A percentile compares a stretch with the other conserved stretches of the same genome.
These are phyloP conservation scores for Phialemoniopsis sp. DNA, from an alignment of 2,329 filamentous ascomycete species.

Conservation along the genomic window DNA sequence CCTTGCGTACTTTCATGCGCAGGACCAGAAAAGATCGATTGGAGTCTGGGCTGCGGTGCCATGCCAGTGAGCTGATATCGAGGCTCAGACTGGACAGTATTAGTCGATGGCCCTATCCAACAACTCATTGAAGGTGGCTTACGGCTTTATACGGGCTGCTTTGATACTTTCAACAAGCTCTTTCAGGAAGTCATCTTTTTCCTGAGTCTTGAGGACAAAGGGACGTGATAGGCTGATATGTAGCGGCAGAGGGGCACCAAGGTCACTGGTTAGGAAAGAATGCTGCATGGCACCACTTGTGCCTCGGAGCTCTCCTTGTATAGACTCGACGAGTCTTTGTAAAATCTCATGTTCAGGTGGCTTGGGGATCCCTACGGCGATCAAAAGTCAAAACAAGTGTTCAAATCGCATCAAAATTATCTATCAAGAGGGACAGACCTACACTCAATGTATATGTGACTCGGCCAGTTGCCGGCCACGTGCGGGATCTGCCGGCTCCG, in stretches of 20 bases:
- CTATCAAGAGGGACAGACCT: no score
- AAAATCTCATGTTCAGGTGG: slow-evolving; percentile 42
- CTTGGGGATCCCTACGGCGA: slow-evolving; percentile 48
- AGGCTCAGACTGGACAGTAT: slow-evolving; percentile 27
- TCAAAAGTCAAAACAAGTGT: no score
- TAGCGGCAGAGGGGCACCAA: slow-evolving; percentile 73
- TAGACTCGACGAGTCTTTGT: slow-evolving; percentile 30
- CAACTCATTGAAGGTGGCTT: no score
- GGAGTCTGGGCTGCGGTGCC: slow-evolving; percentile 51
- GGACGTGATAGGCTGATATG: slow-evolving; percentile 90
- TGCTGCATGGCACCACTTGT: slow-evolving; percentile 43
- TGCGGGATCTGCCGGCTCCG: slow-evolving; percentile 80
- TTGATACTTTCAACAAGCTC: slow-evolving; percentile 40
- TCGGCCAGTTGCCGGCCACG: slow-evolving; percentile 86
- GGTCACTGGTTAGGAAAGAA: slow-evolving; percentile 71
- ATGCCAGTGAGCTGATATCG: slow-evolving; percentile 32
- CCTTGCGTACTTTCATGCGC: slow-evolving; percentile 40
- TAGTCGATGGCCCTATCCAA: no score
- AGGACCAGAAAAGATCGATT: slow-evolving; percentile 84
- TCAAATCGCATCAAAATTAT: no score
- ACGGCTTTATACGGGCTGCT: no score
- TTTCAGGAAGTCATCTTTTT: slow-evolving; percentile 65
- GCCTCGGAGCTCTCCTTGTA: slow-evolving; percentile 24
- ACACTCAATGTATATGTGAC: slow-evolving; percentile 93
- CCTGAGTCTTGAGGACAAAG: slow-evolving; percentile 67